phyloP scores from a whole-genome alignment of 1,139 yeast genomes.

The Pichia sorboxylosa region DNA sequence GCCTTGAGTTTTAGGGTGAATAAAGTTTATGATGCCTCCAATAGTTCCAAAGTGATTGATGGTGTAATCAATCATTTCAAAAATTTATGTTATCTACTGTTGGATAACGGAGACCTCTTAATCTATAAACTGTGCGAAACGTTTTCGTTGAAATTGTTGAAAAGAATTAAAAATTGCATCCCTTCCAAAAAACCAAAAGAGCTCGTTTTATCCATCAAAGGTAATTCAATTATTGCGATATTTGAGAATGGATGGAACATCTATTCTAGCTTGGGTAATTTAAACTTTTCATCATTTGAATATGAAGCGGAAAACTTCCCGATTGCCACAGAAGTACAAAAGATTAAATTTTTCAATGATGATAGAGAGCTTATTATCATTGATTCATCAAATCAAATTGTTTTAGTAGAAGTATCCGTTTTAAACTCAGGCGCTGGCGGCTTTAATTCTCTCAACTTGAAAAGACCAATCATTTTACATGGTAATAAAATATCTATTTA shows the following conservation, averaged over 20 bases:
- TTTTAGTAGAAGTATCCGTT: conserved; percentile 15
- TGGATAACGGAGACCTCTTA: conserved; percentile 22
- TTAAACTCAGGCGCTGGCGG: conserved; percentile 18
- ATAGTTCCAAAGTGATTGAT: conserved; percentile 10
- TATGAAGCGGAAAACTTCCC: conserved; percentile 18
- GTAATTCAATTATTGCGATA: conserved; percentile 19
- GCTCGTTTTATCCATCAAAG: conserved; percentile 20
- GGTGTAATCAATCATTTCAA: conserved; percentile 19
- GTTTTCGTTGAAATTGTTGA: conserved; percentile 14
- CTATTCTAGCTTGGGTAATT: conserved; percentile 27
- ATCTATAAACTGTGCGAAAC: conserved; percentile 18
- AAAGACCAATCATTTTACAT: conserved; percentile 22
- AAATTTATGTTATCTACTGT: conserved; percentile 20
- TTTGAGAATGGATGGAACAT: conserved; percentile 27
- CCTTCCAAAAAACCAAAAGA: conserved; percentile 15
- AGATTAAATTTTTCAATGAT: conserved; percentile 16
- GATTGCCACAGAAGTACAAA: conserved; percentile 15
- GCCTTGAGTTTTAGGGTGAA: conserved; percentile 17
- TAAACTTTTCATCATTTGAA: conserved; percentile 27
- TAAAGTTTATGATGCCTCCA: conserved; percentile 8
- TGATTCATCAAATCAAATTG: conserved; percentile 13
- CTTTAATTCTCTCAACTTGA: conserved; percentile 18
- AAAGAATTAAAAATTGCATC: conserved; percentile 18
- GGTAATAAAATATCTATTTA: conserved; percentile 20
- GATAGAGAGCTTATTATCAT: conserved; percentile 15